phyloP scores from a whole-genome alignment of 441 rosid genomes.

The Kokia cookei region DNA sequence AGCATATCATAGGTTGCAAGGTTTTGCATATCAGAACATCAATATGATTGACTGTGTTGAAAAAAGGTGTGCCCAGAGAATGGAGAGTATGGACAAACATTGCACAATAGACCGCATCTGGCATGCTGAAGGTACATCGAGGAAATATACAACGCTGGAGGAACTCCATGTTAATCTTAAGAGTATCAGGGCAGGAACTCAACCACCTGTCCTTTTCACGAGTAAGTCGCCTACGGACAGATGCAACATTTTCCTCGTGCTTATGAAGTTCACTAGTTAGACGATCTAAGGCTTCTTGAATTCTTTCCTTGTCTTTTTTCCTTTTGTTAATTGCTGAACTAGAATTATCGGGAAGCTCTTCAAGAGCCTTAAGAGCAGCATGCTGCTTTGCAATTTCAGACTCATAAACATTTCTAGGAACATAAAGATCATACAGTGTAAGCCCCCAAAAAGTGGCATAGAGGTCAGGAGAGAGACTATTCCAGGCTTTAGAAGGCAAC shows the following conservation, averaged over 20 bases:
- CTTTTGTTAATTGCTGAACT: constrained; percentile 95
- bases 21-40: constrained; percentile 98
- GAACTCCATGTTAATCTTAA: constrained; percentile 99
- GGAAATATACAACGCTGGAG: constrained; percentile 99
- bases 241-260: constrained; percentile 95
- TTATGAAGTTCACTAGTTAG: constrained; percentile 73
- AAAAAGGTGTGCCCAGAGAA: constrained; percentile 97
- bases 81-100: constrained; percentile 99
- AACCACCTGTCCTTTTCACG: constrained; percentile 97
- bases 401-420: constrained; percentile 90
- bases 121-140: constrained; percentile 99
- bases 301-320: constrained; percentile 99
- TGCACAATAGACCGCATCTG: constrained; percentile 98
- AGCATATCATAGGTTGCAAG: constrained; percentile 99
- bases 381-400: constrained; percentile 97
- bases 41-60: constrained; percentile 98
- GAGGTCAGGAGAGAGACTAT: constrained; percentile 99
- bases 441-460: constrained; percentile 99
- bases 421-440: constrained; percentile 97
- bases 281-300: constrained; percentile 98
- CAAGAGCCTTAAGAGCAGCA: constrained; percentile 92
- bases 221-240: constrained; percentile 88
- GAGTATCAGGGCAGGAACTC: constrained; percentile 97
- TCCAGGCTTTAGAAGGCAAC: constrained; percentile 99
- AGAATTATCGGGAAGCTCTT: constrained; percentile 94